Percentiles rank a stretch among this genome's conserved stretches.
These are phyloP conservation scores for Amanita muscaria DNA, from an alignment of 768 basidiomycete genomes.

Conservation along the genomic window DNA sequence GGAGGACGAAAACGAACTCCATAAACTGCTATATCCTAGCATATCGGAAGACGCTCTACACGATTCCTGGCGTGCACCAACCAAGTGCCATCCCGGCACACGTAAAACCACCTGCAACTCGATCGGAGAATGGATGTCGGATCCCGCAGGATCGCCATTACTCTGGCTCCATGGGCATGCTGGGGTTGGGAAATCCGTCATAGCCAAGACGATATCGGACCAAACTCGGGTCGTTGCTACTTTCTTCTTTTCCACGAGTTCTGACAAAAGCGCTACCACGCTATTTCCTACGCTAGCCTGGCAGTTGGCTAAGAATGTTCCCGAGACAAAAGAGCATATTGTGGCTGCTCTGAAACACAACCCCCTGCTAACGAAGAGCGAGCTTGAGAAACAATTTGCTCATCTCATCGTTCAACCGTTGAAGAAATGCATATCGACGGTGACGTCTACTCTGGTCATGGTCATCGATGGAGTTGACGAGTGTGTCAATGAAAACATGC, in stretches of 20 bases:
- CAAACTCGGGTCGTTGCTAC: not conserved
- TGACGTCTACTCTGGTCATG: not conserved
- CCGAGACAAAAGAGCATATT: not conserved
- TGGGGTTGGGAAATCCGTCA: not conserved
- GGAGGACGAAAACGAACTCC: too few species aligned
- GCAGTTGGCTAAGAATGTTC: not conserved
- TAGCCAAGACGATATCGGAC: not conserved
- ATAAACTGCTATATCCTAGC: too few species aligned
- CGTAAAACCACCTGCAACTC: not conserved
- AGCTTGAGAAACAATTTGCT: too few species aligned
- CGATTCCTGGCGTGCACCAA: not conserved
- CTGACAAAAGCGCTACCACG: not conserved
- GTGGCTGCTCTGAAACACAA: too few species aligned
- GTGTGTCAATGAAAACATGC: not conserved
- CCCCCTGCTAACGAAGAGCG: too few species aligned
- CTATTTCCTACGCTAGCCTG: not conserved
- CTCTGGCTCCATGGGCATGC: not conserved
- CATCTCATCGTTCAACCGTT: too few species aligned
- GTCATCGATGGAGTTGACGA: constrained; percentile 2
- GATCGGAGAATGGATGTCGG: not conserved
- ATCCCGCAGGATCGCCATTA: too few species aligned
- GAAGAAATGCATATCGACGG: not conserved
- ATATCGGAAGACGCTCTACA: too few species aligned
- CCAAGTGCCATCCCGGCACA: not conserved
- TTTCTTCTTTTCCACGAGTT: not conserved